A percentile compares a stretch with the other conserved stretches of the same genome.
These are phyloP conservation scores for Fusarium sp. DNA, from an alignment of 2,329 filamentous ascomycete genomes.

Conservation along the genomic window DNA sequence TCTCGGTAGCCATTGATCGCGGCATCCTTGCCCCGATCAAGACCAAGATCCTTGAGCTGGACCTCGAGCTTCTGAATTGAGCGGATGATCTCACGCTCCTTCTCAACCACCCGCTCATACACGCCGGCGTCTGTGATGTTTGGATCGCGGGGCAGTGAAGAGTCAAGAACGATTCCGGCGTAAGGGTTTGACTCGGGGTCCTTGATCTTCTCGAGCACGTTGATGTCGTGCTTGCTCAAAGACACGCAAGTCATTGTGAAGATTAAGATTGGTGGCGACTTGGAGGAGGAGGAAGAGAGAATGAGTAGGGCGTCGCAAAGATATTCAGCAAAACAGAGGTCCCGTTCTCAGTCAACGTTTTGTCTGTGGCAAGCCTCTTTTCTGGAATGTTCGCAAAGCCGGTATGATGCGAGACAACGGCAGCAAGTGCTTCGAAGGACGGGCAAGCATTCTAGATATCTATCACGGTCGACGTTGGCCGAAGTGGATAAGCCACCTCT, in stretches of 20 bases:
- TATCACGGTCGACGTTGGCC: conserved; percentile 13
- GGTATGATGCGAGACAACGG: conserved; percentile 20
- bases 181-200: conserved; percentile 69
- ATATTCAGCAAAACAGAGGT: conserved; percentile 10
- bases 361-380: conserved; percentile 3
- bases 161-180: conserved; percentile 61
- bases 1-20: conserved; percentile 56
- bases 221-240: conserved; percentile 66
- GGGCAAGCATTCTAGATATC: conserved; percentile 28
- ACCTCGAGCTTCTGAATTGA: conserved; percentile 64
- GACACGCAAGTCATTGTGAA: conserved; percentile 56
- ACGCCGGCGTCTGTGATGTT: conserved; percentile 59
- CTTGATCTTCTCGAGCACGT: conserved; percentile 71
- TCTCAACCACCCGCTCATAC: conserved; percentile 60
- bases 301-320: not conserved
- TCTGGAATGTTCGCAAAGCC: conserved; percentile 6
- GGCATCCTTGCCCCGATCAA: conserved; percentile 47
- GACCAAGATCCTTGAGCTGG: conserved; percentile 56
- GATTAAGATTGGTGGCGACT: conserved; percentile 19
- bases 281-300: not conserved
- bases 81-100: conserved; percentile 62
- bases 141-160: conserved; percentile 64
- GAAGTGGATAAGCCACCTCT: conserved; percentile 24
- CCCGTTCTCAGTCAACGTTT: not conserved
- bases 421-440: conserved; percentile 11